Conservation (phyloP, 208 protist genomes). For the Porcisia hertigi region DNA sequence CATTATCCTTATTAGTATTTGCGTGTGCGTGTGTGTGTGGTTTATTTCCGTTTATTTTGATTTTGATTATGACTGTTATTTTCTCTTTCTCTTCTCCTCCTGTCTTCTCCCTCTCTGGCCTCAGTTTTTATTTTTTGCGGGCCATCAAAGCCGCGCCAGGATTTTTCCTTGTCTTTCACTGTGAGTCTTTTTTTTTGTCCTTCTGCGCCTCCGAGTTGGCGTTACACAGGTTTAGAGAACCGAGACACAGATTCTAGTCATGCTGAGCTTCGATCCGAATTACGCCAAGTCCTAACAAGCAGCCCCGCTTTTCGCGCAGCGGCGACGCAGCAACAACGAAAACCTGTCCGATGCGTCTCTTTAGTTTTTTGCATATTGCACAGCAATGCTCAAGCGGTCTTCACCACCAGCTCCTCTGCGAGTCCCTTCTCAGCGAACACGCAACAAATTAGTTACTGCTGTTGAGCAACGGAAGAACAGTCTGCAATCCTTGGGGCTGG, state of each 20-base stretch:
- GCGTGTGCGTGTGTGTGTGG: neutral
- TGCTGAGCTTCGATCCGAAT: too few species aligned
- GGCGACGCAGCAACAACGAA: neutral
- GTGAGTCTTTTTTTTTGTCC: too few species aligned
- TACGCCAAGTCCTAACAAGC: too few species aligned
- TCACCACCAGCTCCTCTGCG: neutral
- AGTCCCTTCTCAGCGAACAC: neutral
- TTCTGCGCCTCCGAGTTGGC: too few species aligned
- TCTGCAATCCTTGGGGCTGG: neutral
- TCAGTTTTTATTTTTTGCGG: neutral
- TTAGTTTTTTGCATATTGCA: neutral
- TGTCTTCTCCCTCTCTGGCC: neutral
- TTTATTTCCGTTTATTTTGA: neutral
- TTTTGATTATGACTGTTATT: neutral
- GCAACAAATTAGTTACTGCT: neutral
- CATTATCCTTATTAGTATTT: neutral
- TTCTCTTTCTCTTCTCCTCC: neutral
- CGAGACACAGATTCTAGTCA: too few species aligned
- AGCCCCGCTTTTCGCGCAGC: too few species aligned
- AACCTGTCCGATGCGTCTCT: neutral
- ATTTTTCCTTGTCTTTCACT: too few species aligned
- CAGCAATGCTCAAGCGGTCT: neutral
- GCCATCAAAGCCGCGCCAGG: too few species aligned
- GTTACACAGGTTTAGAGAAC: too few species aligned
- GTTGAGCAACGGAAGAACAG: neutral